Evolutionary conservation across 371 early-diverging fungal genomes (phyloP).

Genomic region (Chytridium lagenaria): DNA sequence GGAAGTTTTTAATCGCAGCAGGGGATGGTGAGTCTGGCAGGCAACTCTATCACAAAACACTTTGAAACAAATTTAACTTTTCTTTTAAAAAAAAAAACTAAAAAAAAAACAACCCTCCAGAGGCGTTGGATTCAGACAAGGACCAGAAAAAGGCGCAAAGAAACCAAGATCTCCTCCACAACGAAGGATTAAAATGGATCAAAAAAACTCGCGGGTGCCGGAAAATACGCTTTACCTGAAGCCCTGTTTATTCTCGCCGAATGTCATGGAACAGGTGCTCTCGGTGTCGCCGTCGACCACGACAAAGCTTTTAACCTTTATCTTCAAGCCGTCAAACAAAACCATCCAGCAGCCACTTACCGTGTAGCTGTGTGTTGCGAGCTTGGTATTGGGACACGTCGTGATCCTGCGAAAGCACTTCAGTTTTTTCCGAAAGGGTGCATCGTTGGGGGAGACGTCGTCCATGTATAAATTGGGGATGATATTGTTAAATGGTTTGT

Average conservation of each 20-base stretch:
- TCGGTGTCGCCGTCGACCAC: slow-evolving; percentile 73
- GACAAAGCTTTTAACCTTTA: slow-evolving; percentile 43
- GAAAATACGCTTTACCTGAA: slow-evolving; percentile 55
- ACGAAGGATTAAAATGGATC: slow-evolving; percentile 73
- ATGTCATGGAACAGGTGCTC: slow-evolving; percentile 62
- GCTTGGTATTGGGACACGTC: slow-evolving; percentile 35
- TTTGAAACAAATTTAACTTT: not conserved
- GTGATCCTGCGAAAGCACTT: slow-evolving; percentile 23
- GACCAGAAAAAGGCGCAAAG: slow-evolving; percentile 67
- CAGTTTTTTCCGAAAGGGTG: slow-evolving; percentile 43
- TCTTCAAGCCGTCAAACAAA: slow-evolving; percentile 37
- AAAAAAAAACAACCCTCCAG: too few relatives aligned
- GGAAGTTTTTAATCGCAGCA: slow-evolving; percentile 37
- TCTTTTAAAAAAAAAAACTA: too few relatives aligned
- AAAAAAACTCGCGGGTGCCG: slow-evolving; percentile 66
- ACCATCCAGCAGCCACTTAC: slow-evolving; percentile 39
- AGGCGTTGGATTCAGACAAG: slow-evolving; percentile 54
- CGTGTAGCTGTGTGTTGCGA: slow-evolving; percentile 32
- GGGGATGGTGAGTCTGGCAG: slow-evolving; percentile 29
- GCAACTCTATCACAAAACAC: not conserved
- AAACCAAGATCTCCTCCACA: slow-evolving; percentile 60
- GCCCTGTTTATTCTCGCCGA: slow-evolving; percentile 86
- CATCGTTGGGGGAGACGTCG: slow-evolving; percentile 35
- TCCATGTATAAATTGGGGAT: slow-evolving; percentile 49
- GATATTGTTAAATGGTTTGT: slow-evolving; percentile 73